Evolutionary conservation across 768 basidiomycete species (phyloP).

Genomic region (Calocybe cyanea): DNA sequence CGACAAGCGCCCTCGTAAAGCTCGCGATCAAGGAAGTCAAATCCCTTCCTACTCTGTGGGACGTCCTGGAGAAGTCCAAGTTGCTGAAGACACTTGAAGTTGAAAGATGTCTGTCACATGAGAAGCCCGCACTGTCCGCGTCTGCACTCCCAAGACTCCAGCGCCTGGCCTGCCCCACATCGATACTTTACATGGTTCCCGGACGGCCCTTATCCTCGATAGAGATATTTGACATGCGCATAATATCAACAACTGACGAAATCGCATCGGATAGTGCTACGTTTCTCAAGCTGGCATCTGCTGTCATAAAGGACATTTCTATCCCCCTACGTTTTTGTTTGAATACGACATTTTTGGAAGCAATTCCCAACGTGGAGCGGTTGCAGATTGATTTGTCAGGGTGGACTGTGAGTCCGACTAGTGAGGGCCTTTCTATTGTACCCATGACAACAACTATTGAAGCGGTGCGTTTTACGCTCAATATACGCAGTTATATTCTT

Average conservation of each 20-base stretch:
- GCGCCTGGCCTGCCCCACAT: slow-evolving; percentile 3
- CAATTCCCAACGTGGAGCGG: slow-evolving; percentile 1
- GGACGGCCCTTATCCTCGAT: slow-evolving; percentile 8
- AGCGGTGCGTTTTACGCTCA: too few species aligned
- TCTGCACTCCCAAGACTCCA: slow-evolving; percentile 11
- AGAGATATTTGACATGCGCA: neutral
- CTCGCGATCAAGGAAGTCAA: neutral
- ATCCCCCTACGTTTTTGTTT: slow-evolving; percentile 8
- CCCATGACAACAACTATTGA: too few species aligned
- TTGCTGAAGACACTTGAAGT: slow-evolving; percentile 6
- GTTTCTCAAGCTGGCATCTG: slow-evolving; percentile 1
- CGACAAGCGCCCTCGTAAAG: neutral
- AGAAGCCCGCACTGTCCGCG: neutral
- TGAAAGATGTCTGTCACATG: too few species aligned
- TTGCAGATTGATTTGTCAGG: slow-evolving; percentile 2
- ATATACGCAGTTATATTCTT: neutral
- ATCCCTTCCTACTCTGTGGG: neutral
- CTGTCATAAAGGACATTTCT: neutral
- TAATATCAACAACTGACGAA: neutral
- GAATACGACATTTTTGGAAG: neutral
- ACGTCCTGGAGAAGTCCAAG: slow-evolving; percentile 2
- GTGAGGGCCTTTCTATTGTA: too few species aligned
- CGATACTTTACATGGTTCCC: slow-evolving; percentile 1
- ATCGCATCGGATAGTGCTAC: neutral
- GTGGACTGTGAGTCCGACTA: neutral